phyloP scores from a whole-genome alignment of 208 protist species.

The Zelonia costaricensis region DNA sequence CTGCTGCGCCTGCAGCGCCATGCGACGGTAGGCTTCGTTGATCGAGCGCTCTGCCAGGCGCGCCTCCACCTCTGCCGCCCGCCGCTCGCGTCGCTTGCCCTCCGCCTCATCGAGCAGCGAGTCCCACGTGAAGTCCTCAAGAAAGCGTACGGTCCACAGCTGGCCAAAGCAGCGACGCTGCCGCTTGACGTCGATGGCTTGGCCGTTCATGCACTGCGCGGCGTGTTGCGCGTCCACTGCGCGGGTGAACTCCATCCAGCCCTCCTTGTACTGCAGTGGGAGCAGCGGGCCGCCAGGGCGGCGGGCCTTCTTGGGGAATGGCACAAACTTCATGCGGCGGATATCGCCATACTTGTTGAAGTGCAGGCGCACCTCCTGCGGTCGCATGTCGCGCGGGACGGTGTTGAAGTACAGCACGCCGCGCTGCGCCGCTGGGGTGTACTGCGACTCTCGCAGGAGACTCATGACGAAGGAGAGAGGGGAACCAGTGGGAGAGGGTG shows the following conservation, averaged over 20 bases:
- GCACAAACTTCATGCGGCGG: slow-evolving; percentile 70
- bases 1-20: slow-evolving; percentile 43
- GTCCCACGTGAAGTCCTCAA: slow-evolving; percentile 65
- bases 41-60: slow-evolving; percentile 48
- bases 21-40: slow-evolving; percentile 78
- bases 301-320: slow-evolving; percentile 77
- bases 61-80: slow-evolving; percentile 50
- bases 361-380: slow-evolving; percentile 71
- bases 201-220: slow-evolving; percentile 60
- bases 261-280: slow-evolving; percentile 75
- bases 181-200: slow-evolving; percentile 59
- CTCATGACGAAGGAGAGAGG: slow-evolving; percentile 13
- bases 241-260: slow-evolving; percentile 75
- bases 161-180: slow-evolving; percentile 70
- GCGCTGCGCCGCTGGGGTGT: slow-evolving; percentile 44
- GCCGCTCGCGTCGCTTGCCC: slow-evolving; percentile 39
- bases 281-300: slow-evolving; percentile 64
- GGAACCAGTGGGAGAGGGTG: background rate
- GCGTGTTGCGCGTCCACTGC: slow-evolving; percentile 43
- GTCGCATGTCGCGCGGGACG: slow-evolving; percentile 76
- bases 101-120: slow-evolving; percentile 64
- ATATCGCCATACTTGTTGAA: slow-evolving; percentile 69
- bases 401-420: slow-evolving; percentile 81
- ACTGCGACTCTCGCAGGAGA: slow-evolving; percentile 12
- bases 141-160: slow-evolving; percentile 79